Base-by-base conservation (phyloP, 169 alveolate genomes). In the Plasmodium sp. region DNA sequence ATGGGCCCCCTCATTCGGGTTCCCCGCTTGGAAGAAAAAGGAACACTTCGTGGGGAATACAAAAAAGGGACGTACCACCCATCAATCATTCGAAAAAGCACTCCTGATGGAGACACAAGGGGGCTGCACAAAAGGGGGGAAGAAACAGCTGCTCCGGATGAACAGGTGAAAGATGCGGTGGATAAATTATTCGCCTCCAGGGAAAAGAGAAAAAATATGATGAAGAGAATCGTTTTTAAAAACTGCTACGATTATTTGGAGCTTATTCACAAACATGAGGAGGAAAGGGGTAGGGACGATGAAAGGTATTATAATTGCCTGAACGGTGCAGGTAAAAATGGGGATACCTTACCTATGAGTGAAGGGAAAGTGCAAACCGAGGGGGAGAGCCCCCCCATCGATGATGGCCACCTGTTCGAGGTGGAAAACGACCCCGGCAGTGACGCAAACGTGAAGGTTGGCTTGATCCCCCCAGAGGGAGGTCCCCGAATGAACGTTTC, bases 211-310 rank as follows among this genome's bases (percentile, higher is more conserved):
- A 90, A 90, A 90, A 41, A 90, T 5, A n/a, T 90, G 18, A 90
- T 90, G 94, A 79, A 80, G 41, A 90, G 94, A 90, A 41, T 90
- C 48, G 36, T 90, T 22, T 90, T 90, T 90, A 43, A 48, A n/a
- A 80, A 54, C 45, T 80, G 72, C 51, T 39, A 81, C 82, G 90
- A 90, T 80, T 90, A 90, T 39, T 62, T 90, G 83, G 83, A 90
- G 43, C 31, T 90, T 10, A 80, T 90, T 80, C 45, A 90, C 33
- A 79, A 81, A 33, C 62, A 90, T 43, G 84, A 90, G 43, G 84
- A 41, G 12, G 81, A 41, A 62, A 90, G 72, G 41, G 71, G 22
- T 36, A 56, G 18, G 43, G 91, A 90, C 4, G 94, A 90, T 31
- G 83, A 80, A 36, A 71, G 41, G 22, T 90, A 80, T 90, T 90